Evolutionary conservation across 2,329 filamentous ascomycete species (phyloP).

Genomic region (Pestalotiopsis fici): DNA sequence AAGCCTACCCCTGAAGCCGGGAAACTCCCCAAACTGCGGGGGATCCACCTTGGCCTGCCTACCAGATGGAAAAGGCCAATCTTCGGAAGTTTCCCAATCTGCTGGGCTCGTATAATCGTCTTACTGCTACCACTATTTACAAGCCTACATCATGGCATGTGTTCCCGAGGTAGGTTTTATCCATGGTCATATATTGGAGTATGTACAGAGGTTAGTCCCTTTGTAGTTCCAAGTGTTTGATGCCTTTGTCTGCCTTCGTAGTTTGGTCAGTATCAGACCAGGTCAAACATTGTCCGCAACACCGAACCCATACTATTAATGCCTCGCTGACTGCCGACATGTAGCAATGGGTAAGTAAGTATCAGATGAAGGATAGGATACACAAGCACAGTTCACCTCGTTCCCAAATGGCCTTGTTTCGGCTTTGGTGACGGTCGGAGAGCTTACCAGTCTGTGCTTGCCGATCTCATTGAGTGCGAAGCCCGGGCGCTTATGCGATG

Average conservation of each 20-base stretch:
- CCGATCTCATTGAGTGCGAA: neutral
- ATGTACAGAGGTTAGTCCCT: no score
- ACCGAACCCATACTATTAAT: neutral
- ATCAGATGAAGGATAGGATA: neutral
- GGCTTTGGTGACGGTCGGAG: neutral
- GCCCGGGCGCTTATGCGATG: neutral
- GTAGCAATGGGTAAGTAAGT: neutral
- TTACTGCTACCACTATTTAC: neutral
- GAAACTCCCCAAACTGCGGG: neutral
- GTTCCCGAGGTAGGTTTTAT: no score
- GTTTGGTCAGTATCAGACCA: neutral
- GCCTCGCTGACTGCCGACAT: neutral
- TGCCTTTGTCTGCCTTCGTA: no score
- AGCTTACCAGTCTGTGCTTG: neutral
- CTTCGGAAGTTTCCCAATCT: neutral
- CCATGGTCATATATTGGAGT: no score
- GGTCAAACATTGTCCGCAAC: neutral
- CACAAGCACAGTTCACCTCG: neutral
- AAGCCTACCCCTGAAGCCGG: neutral
- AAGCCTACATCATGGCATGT: no score
- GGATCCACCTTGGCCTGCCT: neutral
- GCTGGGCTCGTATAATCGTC: neutral
- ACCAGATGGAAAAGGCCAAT: neutral
- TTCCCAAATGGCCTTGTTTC: neutral
- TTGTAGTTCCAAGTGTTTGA: no score